Evolutionary conservation across 164 flowering plant genomes (phyloP).

Genomic region (Warburgia ugandensis): DNA sequence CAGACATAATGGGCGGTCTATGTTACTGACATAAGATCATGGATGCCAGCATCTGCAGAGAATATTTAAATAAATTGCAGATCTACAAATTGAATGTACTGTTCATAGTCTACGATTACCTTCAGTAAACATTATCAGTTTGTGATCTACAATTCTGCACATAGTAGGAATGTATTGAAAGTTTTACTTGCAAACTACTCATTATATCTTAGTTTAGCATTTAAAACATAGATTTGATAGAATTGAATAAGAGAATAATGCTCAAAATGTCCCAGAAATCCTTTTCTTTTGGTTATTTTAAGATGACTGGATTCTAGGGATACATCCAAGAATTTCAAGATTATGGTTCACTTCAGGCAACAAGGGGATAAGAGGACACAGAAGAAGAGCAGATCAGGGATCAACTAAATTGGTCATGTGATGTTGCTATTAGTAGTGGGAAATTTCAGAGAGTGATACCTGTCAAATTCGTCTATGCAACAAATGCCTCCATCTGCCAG

Average conservation of each 20-base stretch:
- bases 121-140: neutral
- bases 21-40: neutral
- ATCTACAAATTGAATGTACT: neutral
- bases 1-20: too few relatives aligned
- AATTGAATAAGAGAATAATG: neutral
- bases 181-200: neutral
- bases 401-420: neutral
- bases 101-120: neutral
- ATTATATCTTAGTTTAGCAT: neutral
- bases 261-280: neutral
- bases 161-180: neutral
- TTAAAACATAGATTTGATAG: neutral
- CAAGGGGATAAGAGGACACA: neutral
- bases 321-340: neutral
- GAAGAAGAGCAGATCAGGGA: neutral
- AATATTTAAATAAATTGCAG: neutral
- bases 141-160: neutral
- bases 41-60: neutral
- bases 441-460: conserved; percentile 31
- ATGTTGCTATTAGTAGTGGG: neutral
- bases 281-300: neutral
- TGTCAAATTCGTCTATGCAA: conserved; percentile 95
- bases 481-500: conserved; percentile 98
- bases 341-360: neutral
- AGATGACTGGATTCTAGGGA: neutral